phyloP scores from a whole-genome alignment of 1,284 basidiomycete species.

The Sporisorium sorghi region DNA sequence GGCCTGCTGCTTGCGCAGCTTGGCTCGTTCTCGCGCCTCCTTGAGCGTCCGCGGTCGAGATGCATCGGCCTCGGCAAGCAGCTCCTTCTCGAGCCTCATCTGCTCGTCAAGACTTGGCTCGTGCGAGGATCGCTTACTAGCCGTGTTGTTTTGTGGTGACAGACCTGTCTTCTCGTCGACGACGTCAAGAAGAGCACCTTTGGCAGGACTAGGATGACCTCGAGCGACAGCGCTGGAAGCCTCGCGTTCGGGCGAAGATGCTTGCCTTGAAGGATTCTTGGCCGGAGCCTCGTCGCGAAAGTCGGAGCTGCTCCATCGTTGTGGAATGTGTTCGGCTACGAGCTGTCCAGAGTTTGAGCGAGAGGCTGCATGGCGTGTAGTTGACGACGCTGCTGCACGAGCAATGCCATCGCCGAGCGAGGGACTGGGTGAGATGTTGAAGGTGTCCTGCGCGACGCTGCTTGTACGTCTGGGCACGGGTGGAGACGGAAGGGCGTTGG shows the following conservation, averaged over 20 bases:
- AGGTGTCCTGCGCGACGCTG: constrained; percentile 35
- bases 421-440: constrained; percentile 29
- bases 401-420: constrained; percentile 15
- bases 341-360: constrained; percentile 24
- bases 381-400: not conserved
- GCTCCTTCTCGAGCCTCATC: constrained; percentile 36
- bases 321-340: constrained; percentile 16
- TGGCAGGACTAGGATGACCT: constrained; percentile 6
- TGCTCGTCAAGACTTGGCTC: constrained; percentile 43
- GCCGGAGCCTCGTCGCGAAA: constrained; percentile 14
- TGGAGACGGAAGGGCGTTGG: constrained; percentile 38
- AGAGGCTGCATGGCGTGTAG: constrained; percentile 10
- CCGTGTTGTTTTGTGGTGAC: not conserved
- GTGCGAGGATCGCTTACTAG: constrained; percentile 8
- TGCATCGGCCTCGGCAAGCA: constrained; percentile 37
- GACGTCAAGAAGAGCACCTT: constrained; percentile 8
- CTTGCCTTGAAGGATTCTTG: constrained; percentile 8
- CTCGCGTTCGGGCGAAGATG: not conserved
- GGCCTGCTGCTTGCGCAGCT: constrained; percentile 42
- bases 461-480: constrained; percentile 42
- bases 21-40: constrained; percentile 49
- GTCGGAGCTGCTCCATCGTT: constrained; percentile 27
- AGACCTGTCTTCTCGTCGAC: constrained; percentile 14
- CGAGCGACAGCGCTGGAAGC: no score
- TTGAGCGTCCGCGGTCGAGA: constrained; percentile 49